Conservation (phyloP, 169 alveolate genomes). For the Neospora caninum region DNA sequence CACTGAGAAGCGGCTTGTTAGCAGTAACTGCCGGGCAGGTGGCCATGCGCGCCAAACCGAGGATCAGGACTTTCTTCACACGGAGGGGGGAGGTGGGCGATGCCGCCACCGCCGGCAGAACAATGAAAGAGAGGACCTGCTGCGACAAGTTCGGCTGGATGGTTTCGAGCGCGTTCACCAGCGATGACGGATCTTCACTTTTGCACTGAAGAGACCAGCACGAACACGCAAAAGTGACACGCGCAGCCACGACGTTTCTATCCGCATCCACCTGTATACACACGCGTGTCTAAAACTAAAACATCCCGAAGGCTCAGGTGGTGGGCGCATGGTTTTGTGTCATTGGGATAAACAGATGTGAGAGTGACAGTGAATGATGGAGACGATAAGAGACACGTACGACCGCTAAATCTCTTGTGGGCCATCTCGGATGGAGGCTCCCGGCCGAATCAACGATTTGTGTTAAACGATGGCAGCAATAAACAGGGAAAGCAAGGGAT, state of each 20-base stretch:
- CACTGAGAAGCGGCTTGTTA: conserved; percentile 14
- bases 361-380: too few relatives aligned
- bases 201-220: conserved; percentile 17
- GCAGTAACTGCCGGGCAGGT: conserved; percentile 29
- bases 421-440: too few relatives aligned
- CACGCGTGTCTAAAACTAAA: background rate
- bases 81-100: conserved; percentile 18
- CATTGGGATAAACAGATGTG: too few relatives aligned
- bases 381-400: too few relatives aligned
- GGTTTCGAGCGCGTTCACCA: conserved; percentile 45
- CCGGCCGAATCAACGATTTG: too few relatives aligned
- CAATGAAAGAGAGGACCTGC: conserved; percentile 38
- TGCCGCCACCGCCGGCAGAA: conserved; percentile 21
- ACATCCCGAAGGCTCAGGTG: background rate
- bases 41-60: conserved; percentile 53
- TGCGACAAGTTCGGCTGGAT: conserved; percentile 56
- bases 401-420: too few relatives aligned
- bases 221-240: background rate
- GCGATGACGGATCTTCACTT: conserved; percentile 9
- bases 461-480: too few relatives aligned
- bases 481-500: too few relatives aligned
- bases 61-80: conserved; percentile 34
- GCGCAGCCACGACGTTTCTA: background rate
- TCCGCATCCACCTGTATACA: background rate
- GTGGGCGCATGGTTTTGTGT: too few relatives aligned